Evolutionary conservation across 495 filamentous ascomycete species (phyloP).

Genomic region (Aspergillus egyptiacus): DNA sequence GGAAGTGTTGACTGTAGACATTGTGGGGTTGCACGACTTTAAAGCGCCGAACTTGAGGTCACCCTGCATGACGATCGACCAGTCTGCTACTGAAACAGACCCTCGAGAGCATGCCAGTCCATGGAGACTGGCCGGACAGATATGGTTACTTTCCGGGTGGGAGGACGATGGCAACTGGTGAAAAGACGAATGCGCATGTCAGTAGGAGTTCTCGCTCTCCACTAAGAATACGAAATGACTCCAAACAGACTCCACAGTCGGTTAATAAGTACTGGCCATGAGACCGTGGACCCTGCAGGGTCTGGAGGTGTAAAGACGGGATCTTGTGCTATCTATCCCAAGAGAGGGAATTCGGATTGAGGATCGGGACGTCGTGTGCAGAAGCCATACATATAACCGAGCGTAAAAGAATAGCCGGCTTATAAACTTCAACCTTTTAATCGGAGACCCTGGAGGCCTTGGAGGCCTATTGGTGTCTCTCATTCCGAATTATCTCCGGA

Average conservation of each 20-base stretch:
- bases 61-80: constrained; percentile 3
- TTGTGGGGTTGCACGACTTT: constrained; percentile 7
- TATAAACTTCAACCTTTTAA: too few relatives aligned
- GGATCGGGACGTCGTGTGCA: neutral
- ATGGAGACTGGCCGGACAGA: neutral
- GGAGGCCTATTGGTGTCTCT: too few relatives aligned
- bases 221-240: neutral
- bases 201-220: neutral
- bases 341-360: neutral
- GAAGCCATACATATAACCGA: neutral
- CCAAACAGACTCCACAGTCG: constrained; percentile 1
- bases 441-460: too few relatives aligned
- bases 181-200: neutral
- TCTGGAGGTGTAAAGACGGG: neutral
- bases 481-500: too few relatives aligned
- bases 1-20: too few relatives aligned
- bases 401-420: neutral
- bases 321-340: neutral
- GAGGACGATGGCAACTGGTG: neutral
- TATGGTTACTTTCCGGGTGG: neutral
- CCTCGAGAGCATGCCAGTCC: neutral
- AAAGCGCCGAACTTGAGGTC: neutral
- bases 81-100: neutral
- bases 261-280: too few relatives aligned
- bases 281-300: too few relatives aligned